Base-by-base conservation (phyloP, 2,329 filamentous ascomycete species). In the Dactylellina drechsleri region DNA sequence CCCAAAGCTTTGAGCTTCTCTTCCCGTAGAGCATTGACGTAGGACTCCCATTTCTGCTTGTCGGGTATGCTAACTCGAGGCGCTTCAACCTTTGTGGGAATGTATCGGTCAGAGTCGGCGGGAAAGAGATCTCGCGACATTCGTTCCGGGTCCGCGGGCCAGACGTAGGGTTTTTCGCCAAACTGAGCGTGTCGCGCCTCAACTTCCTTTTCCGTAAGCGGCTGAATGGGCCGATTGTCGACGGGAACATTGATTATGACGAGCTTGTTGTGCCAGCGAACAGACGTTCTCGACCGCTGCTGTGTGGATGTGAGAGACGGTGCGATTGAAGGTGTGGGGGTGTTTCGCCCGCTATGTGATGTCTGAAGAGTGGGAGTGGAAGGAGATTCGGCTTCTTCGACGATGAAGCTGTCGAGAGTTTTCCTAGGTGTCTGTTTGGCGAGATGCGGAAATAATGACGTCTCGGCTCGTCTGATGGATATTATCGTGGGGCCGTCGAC, bases 1-100 rank as follows among this genome's bases (percentile, higher is more conserved):
- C 95, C 95, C 66, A 99, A 86, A 59, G 94, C 93, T 76, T 93
- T 89, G 61, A 99, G 85, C 83, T 97, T 99, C 75, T 94, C 92
- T 83, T 99, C 95, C 78, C 92, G 89, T 41, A 98, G 84, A 78
- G 91, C 90, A 65, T 91, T 87, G 71, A 93, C 91, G 81, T 98
- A 97, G 26, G 88, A 85, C 79, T 92, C 90, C 90, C 90, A 92
- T 79, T 87, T 85, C 80, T 89, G 88, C 76, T 90, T 83, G 79
- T 92, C 90, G 1, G 92, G 91, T 73, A 95, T 85, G 23, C 86
- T 85, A 41, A 95, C 89, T 15, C 84, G 82, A 54, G 72, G 72
- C 3, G 57, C 36, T 2, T 60, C 40, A 12, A 50, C 50, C 20
- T 75, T 75, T 7, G 61, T 75, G 16, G 57, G 58, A 26, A 87